Conservation (phyloP, 2,329 filamentous ascomycete species). For the Monosporascus sp. region DNA sequence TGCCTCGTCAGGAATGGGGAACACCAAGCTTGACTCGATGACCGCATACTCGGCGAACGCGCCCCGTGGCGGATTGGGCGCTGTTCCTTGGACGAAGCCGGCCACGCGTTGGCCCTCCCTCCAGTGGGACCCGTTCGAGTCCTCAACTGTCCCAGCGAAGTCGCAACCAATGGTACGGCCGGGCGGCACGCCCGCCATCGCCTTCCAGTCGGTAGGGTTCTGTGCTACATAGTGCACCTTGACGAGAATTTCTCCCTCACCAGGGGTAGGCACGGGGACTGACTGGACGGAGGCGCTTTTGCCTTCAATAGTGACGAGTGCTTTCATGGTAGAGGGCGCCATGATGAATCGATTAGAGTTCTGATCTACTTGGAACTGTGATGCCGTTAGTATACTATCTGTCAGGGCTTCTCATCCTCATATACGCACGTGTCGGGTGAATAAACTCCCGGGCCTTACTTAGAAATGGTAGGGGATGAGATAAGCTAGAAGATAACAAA, state of each 20-base stretch:
- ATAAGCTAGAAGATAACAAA: no score
- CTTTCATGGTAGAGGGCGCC: constrained; percentile 23
- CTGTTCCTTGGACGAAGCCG: constrained; percentile 26
- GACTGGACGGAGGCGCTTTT: constrained; percentile 25
- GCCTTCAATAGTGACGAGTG: constrained; percentile 29
- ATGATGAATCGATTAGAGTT: not conserved
- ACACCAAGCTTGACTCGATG: constrained; percentile 21
- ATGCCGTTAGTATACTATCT: no score
- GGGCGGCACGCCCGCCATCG: constrained; percentile 6
- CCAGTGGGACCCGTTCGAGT: constrained; percentile 25
- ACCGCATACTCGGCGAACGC: constrained; percentile 25
- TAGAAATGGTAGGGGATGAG: no score
- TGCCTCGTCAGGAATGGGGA: constrained; percentile 20
- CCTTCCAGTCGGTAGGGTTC: constrained; percentile 32
- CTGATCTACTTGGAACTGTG: no score
- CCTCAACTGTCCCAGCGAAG: constrained; percentile 26
- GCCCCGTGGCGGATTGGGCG: constrained; percentile 18
- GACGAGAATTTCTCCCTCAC: constrained; percentile 27
- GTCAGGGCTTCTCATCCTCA: no score
- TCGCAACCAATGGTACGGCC: constrained; percentile 28
- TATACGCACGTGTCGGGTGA: no score
- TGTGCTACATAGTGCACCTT: constrained; percentile 26
- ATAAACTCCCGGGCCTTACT: no score
- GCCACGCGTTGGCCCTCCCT: constrained; percentile 26
- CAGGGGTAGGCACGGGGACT: constrained; percentile 22